Evolutionary conservation across 1,139 yeast genomes (phyloP), one percentile per base, ranked within the genome.

Genomic region (Blastobotrys persicus): DNA sequence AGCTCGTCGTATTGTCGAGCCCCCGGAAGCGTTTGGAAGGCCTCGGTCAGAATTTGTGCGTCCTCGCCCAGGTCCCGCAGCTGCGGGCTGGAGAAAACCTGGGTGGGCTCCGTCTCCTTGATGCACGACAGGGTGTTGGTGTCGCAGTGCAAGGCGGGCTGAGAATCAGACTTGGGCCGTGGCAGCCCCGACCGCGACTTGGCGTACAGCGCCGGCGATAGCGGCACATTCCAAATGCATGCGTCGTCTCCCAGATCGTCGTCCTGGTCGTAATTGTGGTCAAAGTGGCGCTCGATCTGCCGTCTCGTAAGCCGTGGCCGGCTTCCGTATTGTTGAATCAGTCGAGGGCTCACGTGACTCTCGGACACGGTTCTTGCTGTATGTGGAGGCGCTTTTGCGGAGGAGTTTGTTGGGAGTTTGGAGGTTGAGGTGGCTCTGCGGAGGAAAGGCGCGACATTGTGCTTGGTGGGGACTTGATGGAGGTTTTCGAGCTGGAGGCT

Each of bases 191-290:
- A 49, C 47, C 58, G 67, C 34, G 63, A 54, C 48, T 68, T 65
- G 5, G 70, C 67, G 44, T 63, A 67, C 13, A 70, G 63, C 0
- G 85, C 75, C 47, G 80, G 83, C 0, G 85, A 75, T 42, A 80
- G 65, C 1, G 88, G 89, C 13, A 83, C 85, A 58, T 83, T 83
- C 68, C 73, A 81, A 54, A 81, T 78, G 31, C 76, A 69, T 14
- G 74, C 68, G 47, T 77, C 77, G 45, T 73, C 79, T 4, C 82
- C 80, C 43, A 79, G 79, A 48, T 77, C 81, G 52, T 80, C 85
- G 18, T 79, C 76, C 48, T 70, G 73, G 28, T 68, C 62, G 33
- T 55, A 59, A 26, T 55, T 59, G 31, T 58, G 52, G 13, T 67
- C 70, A 45, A 59, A 65, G 26, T 65, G 66, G 35, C 55, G 50